These are phyloP conservation scores for Fraxinus americana DNA, from an alignment of 257 asterid genomes.

Conservation along the genomic window DNA sequence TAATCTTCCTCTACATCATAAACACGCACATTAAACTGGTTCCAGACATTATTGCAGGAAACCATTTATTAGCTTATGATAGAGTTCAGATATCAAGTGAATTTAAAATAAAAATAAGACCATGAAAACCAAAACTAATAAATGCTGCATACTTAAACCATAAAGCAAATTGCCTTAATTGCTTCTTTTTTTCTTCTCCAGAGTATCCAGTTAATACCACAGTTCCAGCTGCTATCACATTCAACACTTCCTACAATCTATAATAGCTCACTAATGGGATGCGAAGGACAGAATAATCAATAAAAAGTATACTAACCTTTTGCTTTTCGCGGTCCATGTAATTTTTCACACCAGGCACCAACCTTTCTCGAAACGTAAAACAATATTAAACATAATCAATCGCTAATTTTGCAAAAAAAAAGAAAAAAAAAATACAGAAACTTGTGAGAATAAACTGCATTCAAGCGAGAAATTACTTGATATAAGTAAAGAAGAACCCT, in stretches of 20 bases:
- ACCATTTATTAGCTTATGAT: background rate
- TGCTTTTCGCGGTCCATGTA: conserved; percentile 84
- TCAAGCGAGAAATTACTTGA: conserved; percentile 54
- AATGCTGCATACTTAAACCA: background rate
- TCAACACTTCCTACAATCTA: background rate
- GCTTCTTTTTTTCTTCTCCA: background rate
- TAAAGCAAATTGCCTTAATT: conserved; percentile 10
- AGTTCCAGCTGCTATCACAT: background rate
- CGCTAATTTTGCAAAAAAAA: background rate
- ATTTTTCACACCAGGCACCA: conserved; percentile 78
- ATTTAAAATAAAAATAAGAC: background rate
- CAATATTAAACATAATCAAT: conserved; percentile 9
- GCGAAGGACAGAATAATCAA: background rate
- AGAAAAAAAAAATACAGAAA: background rate
- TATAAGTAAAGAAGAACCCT: conserved; percentile 50
- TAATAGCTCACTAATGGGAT: conserved; percentile 12
- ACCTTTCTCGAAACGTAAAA: conserved; percentile 39
- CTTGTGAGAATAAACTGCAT: background rate
- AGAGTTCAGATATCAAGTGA: conserved; percentile 11
- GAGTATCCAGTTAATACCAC: conserved; percentile 6
- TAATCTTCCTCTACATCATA: no score
- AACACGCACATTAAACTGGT: no score
- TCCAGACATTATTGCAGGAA: background rate
- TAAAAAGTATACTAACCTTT: conserved; percentile 44
- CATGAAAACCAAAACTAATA: background rate